These are phyloP conservation scores for Aspergillaceae sp. DNA, from an alignment of 2,329 filamentous ascomycete species.

Conservation along the genomic window DNA sequence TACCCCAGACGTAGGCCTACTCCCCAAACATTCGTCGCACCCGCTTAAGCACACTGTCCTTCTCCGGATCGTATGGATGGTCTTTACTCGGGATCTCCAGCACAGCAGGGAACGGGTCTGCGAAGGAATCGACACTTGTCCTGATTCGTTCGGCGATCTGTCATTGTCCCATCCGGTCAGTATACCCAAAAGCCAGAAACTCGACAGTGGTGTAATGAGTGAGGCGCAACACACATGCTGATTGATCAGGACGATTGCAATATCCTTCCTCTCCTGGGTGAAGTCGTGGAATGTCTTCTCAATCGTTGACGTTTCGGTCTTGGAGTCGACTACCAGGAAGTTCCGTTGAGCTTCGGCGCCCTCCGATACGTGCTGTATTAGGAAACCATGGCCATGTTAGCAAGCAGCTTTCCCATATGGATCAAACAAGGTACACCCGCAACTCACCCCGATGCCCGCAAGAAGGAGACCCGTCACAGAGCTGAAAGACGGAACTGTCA, in stretches of 20 bases:
- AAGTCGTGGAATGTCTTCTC: constrained; percentile 86
- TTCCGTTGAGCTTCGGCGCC: constrained; percentile 90
- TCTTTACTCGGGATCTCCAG: constrained; percentile 98
- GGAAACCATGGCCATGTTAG: neutral
- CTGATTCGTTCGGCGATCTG: constrained; percentile 93
- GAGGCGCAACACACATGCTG: constrained; percentile 63
- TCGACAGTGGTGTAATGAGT: too few species aligned
- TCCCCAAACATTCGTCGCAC: constrained; percentile 65
- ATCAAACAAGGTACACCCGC: neutral
- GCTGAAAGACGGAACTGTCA: constrained; percentile 43
- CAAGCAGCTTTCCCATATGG: neutral
- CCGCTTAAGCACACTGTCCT: constrained; percentile 90
- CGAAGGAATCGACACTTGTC: constrained; percentile 81
- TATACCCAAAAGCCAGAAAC: neutral
- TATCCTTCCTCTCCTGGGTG: constrained; percentile 85
- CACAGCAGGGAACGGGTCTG: constrained; percentile 88
- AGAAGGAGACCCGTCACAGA: constrained; percentile 93
- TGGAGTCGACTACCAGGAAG: constrained; percentile 90
- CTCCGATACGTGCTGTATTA: constrained; percentile 70
- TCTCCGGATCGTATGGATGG: constrained; percentile 97
- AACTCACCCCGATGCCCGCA: constrained; percentile 80
- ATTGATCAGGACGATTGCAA: constrained; percentile 93
- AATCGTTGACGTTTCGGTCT: constrained; percentile 82
- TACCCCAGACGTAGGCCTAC: constrained; percentile 14
- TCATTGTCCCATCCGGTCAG: neutral